phyloP scores from a whole-genome alignment of 371 early-diverging fungal genomes.

The Syncephalastrum contaminatum region DNA sequence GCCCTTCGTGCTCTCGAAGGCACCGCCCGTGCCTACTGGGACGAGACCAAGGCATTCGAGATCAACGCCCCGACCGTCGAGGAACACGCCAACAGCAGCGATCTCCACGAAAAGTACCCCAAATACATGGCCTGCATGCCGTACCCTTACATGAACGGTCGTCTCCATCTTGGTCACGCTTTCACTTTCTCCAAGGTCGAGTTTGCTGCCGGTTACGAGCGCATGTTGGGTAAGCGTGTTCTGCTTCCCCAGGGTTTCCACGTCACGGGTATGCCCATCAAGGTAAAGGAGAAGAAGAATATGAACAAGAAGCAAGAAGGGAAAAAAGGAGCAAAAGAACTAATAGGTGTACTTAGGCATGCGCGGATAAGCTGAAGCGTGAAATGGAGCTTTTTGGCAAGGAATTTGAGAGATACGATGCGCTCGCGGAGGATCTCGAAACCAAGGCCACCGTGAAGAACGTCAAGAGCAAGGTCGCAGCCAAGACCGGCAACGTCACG shows the following conservation, averaged over 20 bases:
- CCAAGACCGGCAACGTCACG: constrained; percentile 83
- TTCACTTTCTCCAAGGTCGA: constrained; percentile 98
- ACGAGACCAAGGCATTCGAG: constrained; percentile 77
- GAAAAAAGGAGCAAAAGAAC: background rate
- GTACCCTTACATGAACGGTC: constrained; percentile 99
- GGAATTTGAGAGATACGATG: constrained; percentile 67
- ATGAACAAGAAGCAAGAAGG: background rate
- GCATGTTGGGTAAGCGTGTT: constrained; percentile 93
- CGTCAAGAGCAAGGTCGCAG: constrained; percentile 82
- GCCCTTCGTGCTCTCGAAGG: constrained; percentile 77
- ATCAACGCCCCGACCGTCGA: constrained; percentile 80
- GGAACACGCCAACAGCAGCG: constrained; percentile 52
- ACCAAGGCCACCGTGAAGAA: constrained; percentile 59
- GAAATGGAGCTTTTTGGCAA: constrained; percentile 95
- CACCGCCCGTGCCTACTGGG: constrained; percentile 82
- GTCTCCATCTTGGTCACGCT: constrained; percentile 98
- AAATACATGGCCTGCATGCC: constrained; percentile 99
- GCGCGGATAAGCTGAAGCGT: constrained; percentile 96
- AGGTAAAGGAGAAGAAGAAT: constrained; percentile 51
- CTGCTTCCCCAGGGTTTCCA: constrained; percentile 99
- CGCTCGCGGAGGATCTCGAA: constrained; percentile 50
- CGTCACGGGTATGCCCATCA: constrained; percentile 99
- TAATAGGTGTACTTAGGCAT: constrained; percentile 63
- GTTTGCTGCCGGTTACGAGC: constrained; percentile 93
- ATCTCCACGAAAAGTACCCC: constrained; percentile 67